Base-by-base conservation (phyloP, 2,329 filamentous ascomycete species). In the Shiraia bambusicola region DNA sequence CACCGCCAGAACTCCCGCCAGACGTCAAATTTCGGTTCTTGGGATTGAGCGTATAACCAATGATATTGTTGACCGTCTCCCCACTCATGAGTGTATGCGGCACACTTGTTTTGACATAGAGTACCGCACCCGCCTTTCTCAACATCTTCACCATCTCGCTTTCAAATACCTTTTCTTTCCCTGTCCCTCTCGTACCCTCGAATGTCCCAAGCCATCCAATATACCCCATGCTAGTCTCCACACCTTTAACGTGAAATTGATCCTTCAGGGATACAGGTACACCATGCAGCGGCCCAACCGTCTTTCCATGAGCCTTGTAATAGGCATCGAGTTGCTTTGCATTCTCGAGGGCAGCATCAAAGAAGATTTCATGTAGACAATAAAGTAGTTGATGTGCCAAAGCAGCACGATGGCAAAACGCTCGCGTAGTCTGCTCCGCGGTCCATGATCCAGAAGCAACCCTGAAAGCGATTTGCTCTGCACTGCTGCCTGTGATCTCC, bases 201-300 rank as follows among this genome's bases (percentile, higher is more conserved):
- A 82, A 84, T 0, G 79, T 84, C 5, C 74, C 77, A 9, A 84
- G 78, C 81, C 81, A 84, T 11, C 81, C 80, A 8, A 83, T 71
- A 49, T 84, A 85, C 6, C 81, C 82, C 80, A 84, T 74, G 2
- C 58, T 62, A 1, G 72, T 75, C 26, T 75, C 73, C 2, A 74
- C 69, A 28, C 59, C 69, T 30, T 69, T 71, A 47, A 76, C 70
- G 29, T 76, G 74, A 51, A 76, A 76, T 32, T 76, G 73, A 37
- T 76, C 74, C 43, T 76, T 76, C 13, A 76, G 50, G n/a, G 66
- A 71, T 13, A 76, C 56, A 6, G 74, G 74, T 1, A 76, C 56
- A 2, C 74, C 74, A 42, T 76, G 73, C 0, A 76, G 61, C 1
- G 69, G 66, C 1, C 74, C 74, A 2, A 70, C 50, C 0, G 72